These are phyloP conservation scores for Secale cereale DNA, from an alignment of 176 grass and related monocot species.

Conservation along the genomic window DNA sequence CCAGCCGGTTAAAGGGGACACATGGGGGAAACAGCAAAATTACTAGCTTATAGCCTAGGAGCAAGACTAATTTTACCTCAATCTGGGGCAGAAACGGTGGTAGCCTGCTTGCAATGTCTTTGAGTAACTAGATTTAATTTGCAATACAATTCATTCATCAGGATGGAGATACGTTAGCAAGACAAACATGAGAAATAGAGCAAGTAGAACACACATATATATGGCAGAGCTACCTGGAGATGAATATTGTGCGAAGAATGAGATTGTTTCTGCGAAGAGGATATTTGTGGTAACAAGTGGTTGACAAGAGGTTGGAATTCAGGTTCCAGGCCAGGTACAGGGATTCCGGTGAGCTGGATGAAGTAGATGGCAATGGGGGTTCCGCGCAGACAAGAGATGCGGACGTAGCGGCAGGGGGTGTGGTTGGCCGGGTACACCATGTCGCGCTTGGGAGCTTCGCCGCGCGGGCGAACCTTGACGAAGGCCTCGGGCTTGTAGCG, in stretches of 20 bases:
- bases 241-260: constrained; percentile 59
- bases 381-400: constrained; percentile 82
- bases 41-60: constrained; percentile 13
- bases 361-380: constrained; percentile 97
- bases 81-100: constrained; percentile 77
- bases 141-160: constrained; percentile 30
- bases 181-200: background rate
- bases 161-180: background rate
- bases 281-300: constrained; percentile 77
- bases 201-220: background rate
- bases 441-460: constrained; percentile 85
- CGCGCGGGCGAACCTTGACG: constrained; percentile 66
- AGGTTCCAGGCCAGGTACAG: constrained; percentile 86
- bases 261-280: constrained; percentile 69
- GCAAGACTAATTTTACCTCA: constrained; percentile 49
- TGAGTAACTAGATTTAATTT: constrained; percentile 68
- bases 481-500: constrained; percentile 94
- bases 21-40: constrained; percentile 17
- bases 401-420: constrained; percentile 86
- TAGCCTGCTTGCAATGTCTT: constrained; percentile 70
- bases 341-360: constrained; percentile 85
- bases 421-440: constrained; percentile 77
- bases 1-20: background rate
- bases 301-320: constrained; percentile 81
- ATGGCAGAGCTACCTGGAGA: constrained; percentile 58